phyloP scores from a whole-genome alignment of 306 rosid genomes.

The Cucumis melo region DNA sequence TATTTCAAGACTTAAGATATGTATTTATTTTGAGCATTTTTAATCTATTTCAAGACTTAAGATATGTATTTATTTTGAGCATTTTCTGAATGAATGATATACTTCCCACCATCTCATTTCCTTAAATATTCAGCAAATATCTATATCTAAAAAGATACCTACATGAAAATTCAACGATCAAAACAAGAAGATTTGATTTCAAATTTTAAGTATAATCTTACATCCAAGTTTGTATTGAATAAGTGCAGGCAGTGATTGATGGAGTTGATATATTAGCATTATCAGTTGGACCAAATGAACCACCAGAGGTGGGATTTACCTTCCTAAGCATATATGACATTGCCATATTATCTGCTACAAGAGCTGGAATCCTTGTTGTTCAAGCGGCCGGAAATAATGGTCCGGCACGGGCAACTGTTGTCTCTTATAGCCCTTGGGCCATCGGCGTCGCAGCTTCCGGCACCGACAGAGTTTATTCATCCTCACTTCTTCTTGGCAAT shows the following conservation, averaged over 20 bases:
- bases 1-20: too few species aligned
- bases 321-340: conserved; percentile 48
- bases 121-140: too few species aligned
- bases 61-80: too few species aligned
- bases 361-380: conserved; percentile 74
- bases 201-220: background rate
- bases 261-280: conserved; percentile 70
- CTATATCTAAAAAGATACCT: background rate
- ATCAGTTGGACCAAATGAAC: conserved; percentile 68
- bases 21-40: too few species aligned
- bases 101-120: too few species aligned
- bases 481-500: conserved; percentile 52
- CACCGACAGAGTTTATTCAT: conserved; percentile 46
- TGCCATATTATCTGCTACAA: conserved; percentile 40
- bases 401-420: conserved; percentile 44
- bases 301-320: conserved; percentile 39
- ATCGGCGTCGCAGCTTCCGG: conserved; percentile 46
- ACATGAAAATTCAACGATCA: background rate
- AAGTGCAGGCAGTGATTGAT: conserved; percentile 23
- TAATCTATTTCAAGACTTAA: too few species aligned
- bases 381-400: conserved; percentile 83
- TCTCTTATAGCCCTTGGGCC: conserved; percentile 79
- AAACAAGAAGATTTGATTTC: background rate
- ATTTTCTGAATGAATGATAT: too few species aligned
- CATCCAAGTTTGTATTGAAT: background rate